Base-by-base conservation (phyloP, 495 filamentous ascomycete species). In the Hypoxylon trugodes region DNA sequence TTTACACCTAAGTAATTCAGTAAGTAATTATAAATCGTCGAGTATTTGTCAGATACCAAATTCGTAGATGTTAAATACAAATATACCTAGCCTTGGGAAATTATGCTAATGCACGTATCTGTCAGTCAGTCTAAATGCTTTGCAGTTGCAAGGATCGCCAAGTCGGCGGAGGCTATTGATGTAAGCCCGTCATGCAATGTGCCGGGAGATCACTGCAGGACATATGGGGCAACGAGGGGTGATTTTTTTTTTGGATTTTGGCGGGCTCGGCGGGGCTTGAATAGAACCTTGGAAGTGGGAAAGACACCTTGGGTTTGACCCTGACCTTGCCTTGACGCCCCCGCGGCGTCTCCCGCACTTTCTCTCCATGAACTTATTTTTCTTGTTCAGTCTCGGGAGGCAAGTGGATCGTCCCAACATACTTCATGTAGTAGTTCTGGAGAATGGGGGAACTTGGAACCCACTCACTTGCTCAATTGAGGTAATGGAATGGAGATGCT, bases 151-250 rank as follows among this genome's bases (percentile, higher is more conserved):
- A 52, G 57, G 57, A 47, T 53, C 49, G 41, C 18, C 33, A 45
- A 60, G 37, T 51, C 15, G 25, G 48, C 41, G 41, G n/a, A 56
- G 40, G 40, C 28, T 40, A 49, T 66, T 56, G 42, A 60, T 60
- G 56, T 60, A 60, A 66, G 62, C 49, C 50, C 28, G 62, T 46
- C 15, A n/a, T 55, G 56, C 45, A 60, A 60, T 49, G 57, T 60
- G 50, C 50, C 62, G 62, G 56, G 36, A 60, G 62, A 66, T 66
- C 62, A 35, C 43, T 65, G 54, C 55, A 65, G 21, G 42, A 54
- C 41, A 46, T 13, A 57, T 64, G 60, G 60, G 59, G 59, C 33
- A 56, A n/a, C 19, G 52, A 59, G 25, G 36, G 55, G 37, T 37
- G n/a, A n/a, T n/a, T n/a, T 47, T 28, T 32, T 33, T 16, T 33